Percentiles rank a stretch among this genome's conserved stretches.
Conservation (phyloP, 1,284 basidiomycete genomes). For the Rhodotorula glutinis region DNA sequence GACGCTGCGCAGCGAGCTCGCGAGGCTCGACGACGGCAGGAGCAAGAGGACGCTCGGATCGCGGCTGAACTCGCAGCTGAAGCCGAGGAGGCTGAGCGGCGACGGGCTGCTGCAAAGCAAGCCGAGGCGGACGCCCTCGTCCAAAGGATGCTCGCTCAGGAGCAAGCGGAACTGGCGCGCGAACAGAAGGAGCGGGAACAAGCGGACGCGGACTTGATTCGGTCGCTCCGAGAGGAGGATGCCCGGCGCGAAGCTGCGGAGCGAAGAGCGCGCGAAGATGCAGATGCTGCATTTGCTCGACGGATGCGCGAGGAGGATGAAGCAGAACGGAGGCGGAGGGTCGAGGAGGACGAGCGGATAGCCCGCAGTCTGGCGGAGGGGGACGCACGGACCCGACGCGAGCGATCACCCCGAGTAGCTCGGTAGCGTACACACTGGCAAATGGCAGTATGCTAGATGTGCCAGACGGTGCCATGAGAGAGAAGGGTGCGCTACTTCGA, state of each 20-base stretch:
- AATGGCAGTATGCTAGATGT: too few relatives aligned
- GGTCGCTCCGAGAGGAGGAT: constrained; percentile 26
- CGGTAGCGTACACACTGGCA: too few relatives aligned
- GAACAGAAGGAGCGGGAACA: constrained; percentile 9
- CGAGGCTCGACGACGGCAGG: constrained; percentile 8
- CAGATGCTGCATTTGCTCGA: constrained; percentile 12
- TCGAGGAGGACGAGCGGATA: constrained; percentile 29
- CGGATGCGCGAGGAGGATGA: constrained; percentile 14
- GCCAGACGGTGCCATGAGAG: too few relatives aligned
- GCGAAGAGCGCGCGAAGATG: constrained; percentile 7
- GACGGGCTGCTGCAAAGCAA: background rate
- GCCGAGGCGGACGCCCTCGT: constrained; percentile 23
- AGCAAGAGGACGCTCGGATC: constrained; percentile 20
- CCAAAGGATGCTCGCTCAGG: constrained; percentile 13
- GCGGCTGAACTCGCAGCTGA: constrained; percentile 18
- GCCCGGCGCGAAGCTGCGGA: constrained; percentile 5
- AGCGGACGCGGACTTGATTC: constrained; percentile 25
- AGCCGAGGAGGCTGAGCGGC: constrained; percentile 16
- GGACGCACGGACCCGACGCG: background rate
- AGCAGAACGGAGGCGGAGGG: background rate
- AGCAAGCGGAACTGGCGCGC: constrained; percentile 3
- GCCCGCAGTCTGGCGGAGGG: constrained; percentile 23
- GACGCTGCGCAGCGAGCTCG: constrained; percentile 3
- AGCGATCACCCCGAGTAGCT: too few relatives aligned
- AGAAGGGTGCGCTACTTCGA: too few relatives aligned